phyloP scores from a whole-genome alignment of 2,329 filamentous ascomycete genomes.

The Neonectria sp. region DNA sequence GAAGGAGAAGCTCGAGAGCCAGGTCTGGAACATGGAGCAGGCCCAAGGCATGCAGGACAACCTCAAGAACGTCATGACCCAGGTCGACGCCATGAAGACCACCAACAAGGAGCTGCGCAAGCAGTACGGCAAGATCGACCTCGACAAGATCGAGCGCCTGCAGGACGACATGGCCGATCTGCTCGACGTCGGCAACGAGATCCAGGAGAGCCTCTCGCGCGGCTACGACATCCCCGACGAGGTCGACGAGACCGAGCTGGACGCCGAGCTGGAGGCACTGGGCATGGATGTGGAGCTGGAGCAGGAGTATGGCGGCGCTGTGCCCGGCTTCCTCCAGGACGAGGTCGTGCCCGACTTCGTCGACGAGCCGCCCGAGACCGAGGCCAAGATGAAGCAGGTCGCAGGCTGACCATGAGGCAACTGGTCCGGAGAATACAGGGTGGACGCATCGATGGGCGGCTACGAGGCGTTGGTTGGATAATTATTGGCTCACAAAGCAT shows the following conservation, averaged over 20 bases:
- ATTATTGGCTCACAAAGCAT: slow-evolving; percentile 32
- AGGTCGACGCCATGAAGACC: slow-evolving; percentile 96
- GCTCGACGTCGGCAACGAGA: slow-evolving; percentile 98
- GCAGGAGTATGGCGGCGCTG: slow-evolving; percentile 72
- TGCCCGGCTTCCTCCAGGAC: slow-evolving; percentile 92
- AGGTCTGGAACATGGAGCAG: slow-evolving; percentile 99
- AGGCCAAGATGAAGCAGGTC: slow-evolving; percentile 86
- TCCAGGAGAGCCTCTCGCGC: slow-evolving; percentile 92
- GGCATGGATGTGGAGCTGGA: slow-evolving; percentile 96
- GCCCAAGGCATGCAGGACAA: slow-evolving; percentile 99
- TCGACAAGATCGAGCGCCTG: slow-evolving; percentile 97
- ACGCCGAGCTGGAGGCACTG: slow-evolving; percentile 95
- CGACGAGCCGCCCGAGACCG: slow-evolving; percentile 85
- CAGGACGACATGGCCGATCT: slow-evolving; percentile 99
- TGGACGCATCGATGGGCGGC: slow-evolving; percentile 12
- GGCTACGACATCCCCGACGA: slow-evolving; percentile 97
- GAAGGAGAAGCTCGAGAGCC: slow-evolving; percentile 92
- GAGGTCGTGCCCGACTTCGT: slow-evolving; percentile 91
- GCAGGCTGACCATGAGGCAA: slow-evolving; percentile 63
- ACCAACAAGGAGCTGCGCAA: slow-evolving; percentile 93
- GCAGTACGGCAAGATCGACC: slow-evolving; percentile 97
- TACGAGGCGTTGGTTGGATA: slow-evolving; percentile 45
- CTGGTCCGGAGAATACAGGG: neutral
- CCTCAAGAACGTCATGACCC: slow-evolving; percentile 98
- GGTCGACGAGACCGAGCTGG: slow-evolving; percentile 95